Conservation (phyloP, 1,284 basidiomycete genomes). For the Sutorius eximius region DNA sequence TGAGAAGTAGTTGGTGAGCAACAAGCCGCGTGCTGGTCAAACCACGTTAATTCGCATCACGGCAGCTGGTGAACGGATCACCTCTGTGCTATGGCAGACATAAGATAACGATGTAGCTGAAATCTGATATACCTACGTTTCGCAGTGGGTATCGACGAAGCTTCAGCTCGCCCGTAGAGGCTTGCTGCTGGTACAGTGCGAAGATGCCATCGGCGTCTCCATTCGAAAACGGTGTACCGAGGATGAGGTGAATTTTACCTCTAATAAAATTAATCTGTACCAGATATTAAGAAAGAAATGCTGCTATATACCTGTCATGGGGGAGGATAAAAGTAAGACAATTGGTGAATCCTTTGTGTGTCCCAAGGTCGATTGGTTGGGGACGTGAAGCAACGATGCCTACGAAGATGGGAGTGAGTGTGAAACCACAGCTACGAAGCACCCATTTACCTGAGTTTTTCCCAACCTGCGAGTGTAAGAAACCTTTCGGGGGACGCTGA, state of each 20-base stretch:
- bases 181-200: constrained; percentile 62
- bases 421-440: background rate
- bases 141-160: constrained; percentile 71
- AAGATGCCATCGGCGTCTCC: constrained; percentile 56
- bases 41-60: constrained; percentile 4
- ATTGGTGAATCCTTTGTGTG: constrained; percentile 33
- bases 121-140: constrained; percentile 41
- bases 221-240: constrained; percentile 42
- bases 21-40: constrained; percentile 56
- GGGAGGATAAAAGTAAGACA: constrained; percentile 51
- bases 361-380: constrained; percentile 32
- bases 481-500: constrained; percentile 27
- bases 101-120: constrained; percentile 10
- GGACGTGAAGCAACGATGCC: constrained; percentile 34
- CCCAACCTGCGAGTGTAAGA: constrained; percentile 32
- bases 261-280: constrained; percentile 36
- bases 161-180: constrained; percentile 48
- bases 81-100: constrained; percentile 56
- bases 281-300: background rate
- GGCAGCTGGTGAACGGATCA: constrained; percentile 28
- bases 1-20: constrained; percentile 79
- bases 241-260: constrained; percentile 63
- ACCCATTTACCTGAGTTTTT: constrained; percentile 30
- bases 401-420: constrained; percentile 14
- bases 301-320: constrained; percentile 39